These are phyloP conservation scores for Hypoxylon fragiforme DNA, from an alignment of 495 filamentous ascomycete species.

Conservation along the genomic window DNA sequence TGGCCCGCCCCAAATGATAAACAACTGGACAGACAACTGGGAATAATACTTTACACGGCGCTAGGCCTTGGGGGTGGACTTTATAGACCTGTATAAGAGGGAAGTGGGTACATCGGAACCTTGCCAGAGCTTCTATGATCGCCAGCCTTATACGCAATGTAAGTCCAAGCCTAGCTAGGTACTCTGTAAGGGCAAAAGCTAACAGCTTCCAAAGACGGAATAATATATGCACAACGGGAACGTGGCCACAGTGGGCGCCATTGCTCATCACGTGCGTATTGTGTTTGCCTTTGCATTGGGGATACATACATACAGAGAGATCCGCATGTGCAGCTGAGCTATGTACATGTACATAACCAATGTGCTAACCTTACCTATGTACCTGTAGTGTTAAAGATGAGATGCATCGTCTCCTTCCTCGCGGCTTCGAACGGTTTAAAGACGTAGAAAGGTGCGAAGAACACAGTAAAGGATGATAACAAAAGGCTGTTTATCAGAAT, in stretches of 20 bases:
- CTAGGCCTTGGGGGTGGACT: slow-evolving; percentile 13
- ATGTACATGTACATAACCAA: too few relatives aligned
- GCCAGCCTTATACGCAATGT: slow-evolving; percentile 29
- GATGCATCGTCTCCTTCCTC: slow-evolving; percentile 4
- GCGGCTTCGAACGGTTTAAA: too few relatives aligned
- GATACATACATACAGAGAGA: too few relatives aligned
- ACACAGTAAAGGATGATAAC: too few relatives aligned
- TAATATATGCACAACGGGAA: slow-evolving; percentile 15
- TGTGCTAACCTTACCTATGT: too few relatives aligned
- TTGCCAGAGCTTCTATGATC: slow-evolving; percentile 24
- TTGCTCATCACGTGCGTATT: slow-evolving; percentile 4
- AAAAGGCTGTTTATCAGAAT: too few relatives aligned
- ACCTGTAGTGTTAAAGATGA: slow-evolving; percentile 10
- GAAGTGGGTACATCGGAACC: slow-evolving; percentile 23
- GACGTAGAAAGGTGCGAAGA: too few relatives aligned
- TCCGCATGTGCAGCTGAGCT: too few relatives aligned
- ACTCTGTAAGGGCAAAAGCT: not conserved
- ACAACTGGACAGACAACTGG: slow-evolving; percentile 51
- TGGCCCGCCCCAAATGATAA: slow-evolving; percentile 45
- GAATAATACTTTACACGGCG: slow-evolving; percentile 43
- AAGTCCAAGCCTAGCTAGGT: not conserved
- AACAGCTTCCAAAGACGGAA: slow-evolving; percentile 1
- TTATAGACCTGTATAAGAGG: slow-evolving; percentile 14
- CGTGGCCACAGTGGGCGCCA: slow-evolving; percentile 10
- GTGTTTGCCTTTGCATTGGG: too few relatives aligned